A percentile compares a stretch with the other conserved stretches of the same genome.
Conservation (phyloP, 2,329 filamentous ascomycete genomes). For the Ceratocystis cubensis region DNA sequence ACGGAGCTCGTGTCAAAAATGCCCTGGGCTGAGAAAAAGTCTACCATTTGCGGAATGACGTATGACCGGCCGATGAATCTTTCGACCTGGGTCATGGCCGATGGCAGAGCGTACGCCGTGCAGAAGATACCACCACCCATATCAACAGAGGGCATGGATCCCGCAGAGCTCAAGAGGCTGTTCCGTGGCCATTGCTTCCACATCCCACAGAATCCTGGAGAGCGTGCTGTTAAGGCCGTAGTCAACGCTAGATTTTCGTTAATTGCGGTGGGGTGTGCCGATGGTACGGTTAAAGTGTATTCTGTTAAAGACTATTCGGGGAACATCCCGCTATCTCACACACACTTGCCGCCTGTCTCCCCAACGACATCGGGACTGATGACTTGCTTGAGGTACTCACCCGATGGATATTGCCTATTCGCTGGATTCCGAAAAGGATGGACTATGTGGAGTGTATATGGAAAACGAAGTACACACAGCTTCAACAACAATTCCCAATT, state of each 20-base stretch:
- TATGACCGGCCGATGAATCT: slow-evolving; percentile 95
- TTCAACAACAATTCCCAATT: slow-evolving; percentile 58
- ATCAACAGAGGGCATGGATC: slow-evolving; percentile 30
- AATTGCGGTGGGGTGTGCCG: slow-evolving; percentile 70
- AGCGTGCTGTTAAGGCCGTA: slow-evolving; percentile 58
- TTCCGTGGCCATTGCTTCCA: slow-evolving; percentile 93
- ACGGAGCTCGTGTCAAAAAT: slow-evolving; percentile 84
- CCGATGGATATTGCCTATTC: slow-evolving; percentile 92
- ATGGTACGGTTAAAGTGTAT: slow-evolving; percentile 77
- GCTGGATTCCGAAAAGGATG: slow-evolving; percentile 86
- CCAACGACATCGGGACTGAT: slow-evolving; percentile 54
- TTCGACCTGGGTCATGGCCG: slow-evolving; percentile 79
- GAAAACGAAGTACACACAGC: slow-evolving; percentile 74
- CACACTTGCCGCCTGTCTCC: slow-evolving; percentile 57
- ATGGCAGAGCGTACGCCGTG: slow-evolving; percentile 81
- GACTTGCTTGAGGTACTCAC: slow-evolving; percentile 71
- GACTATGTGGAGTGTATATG: slow-evolving; percentile 96
- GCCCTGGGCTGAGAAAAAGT: slow-evolving; percentile 70
- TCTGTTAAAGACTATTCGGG: slow-evolving; percentile 85
- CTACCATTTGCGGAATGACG: slow-evolving; percentile 69
- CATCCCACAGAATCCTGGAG: slow-evolving; percentile 45
- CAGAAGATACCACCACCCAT: slow-evolving; percentile 47
- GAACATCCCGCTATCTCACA: slow-evolving; percentile 79
- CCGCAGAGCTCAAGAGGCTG: slow-evolving; percentile 42
- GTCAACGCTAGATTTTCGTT: slow-evolving; percentile 94